Conservation (phyloP, 306 rosid species). For the Argentina anserina region DNA sequence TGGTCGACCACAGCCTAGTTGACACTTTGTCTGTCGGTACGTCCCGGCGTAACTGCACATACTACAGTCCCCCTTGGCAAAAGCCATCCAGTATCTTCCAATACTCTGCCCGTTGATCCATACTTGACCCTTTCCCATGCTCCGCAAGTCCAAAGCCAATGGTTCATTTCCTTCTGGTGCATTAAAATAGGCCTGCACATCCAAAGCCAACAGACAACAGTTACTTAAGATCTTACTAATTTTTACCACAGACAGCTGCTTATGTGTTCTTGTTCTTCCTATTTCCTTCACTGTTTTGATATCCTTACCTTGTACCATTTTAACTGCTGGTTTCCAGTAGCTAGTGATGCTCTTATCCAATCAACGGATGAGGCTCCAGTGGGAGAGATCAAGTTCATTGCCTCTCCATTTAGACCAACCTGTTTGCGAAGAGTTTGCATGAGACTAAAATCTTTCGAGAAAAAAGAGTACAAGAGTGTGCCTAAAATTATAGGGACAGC, state of each 20-base stretch:
- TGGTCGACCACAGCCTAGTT: slow-evolving; percentile 82
- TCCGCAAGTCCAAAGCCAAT: slow-evolving; percentile 75
- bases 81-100: slow-evolving; percentile 93
- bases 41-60: slow-evolving; percentile 71
- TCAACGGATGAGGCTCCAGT: slow-evolving; percentile 58
- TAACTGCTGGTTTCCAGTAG: slow-evolving; percentile 44
- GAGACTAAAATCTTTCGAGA: slow-evolving; percentile 3
- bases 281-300: not conserved
- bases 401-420: slow-evolving; percentile 90
- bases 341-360: slow-evolving; percentile 61
- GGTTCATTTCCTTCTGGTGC: slow-evolving; percentile 73
- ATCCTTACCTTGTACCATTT: slow-evolving; percentile 82
- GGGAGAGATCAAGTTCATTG: slow-evolving; percentile 68
- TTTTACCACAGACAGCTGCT: not conserved
- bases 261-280: not conserved
- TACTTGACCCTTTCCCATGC: slow-evolving; percentile 97
- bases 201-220: slow-evolving; percentile 2
- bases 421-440: slow-evolving; percentile 25
- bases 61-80: slow-evolving; percentile 72
- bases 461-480: not conserved
- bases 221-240: slow-evolving; percentile 5
- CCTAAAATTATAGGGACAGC: not conserved
- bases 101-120: slow-evolving; percentile 98
- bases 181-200: slow-evolving; percentile 69
- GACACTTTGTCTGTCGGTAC: slow-evolving; percentile 54